Evolutionary conservation across 2,329 filamentous ascomycete genomes (phyloP), one percentile per base, ranked within the genome.

Genomic region (Aspergillus vadensis): DNA sequence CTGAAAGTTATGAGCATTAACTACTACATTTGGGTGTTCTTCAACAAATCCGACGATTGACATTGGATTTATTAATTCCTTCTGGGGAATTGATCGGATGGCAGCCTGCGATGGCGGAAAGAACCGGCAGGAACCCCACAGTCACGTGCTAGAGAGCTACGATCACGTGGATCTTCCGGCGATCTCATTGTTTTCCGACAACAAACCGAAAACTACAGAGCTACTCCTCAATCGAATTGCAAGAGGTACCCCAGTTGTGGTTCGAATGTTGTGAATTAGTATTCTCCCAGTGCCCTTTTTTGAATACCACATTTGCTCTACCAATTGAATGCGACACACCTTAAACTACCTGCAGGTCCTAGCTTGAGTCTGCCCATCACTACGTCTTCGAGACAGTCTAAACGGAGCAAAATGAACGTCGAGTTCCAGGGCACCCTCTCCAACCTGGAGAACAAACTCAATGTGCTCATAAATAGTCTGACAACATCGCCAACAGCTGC

Each of bases 401-500:
- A 30, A 30, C 19, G 21, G 17, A 39, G 43, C 63, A 72, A 55
- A 51, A 81, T 81, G 79, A 75, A 81, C 57, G 57, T 73, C 14
- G 67, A 73, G 44, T 65, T 80, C 43, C 73, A 78, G 55, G 67
- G 69, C 2, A 70, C 77, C 17, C 72, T 81, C 56, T 73, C 76
- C 15, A 69, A 69, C 41, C 71, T 81, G 38, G 79, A 81, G 65
- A 69, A 67, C n/a, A 76, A 74, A 55, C 74, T 81, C 62, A 80
- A 77, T 63, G 68, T 70, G 30, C 75, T 81, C 7, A 58, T 81
- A 7, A 72, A 69, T 5, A 75, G 73, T 30, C 72, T 81, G 3
- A 79, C 76, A 4, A 78, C 77, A 36, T 77, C 78, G 1, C 78
- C 79, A 4, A 78, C 79, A 9, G 79, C 77, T 21, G 69, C 77